phyloP scores from a whole-genome alignment of 441 rosid species.

The Erodium moschatum region DNA sequence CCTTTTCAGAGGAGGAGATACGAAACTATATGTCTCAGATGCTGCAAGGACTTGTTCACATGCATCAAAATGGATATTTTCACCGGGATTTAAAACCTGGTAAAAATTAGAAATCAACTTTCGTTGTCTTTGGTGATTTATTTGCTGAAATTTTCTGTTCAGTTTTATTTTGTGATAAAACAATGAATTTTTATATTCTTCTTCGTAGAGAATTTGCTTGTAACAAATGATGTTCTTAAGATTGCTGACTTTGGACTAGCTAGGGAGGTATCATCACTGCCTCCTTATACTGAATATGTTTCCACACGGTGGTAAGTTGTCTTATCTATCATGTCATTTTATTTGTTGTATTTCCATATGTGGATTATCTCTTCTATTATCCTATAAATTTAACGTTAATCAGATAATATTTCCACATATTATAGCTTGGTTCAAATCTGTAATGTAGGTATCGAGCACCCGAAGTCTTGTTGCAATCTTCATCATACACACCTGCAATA shows the following conservation, averaged over 20 bases:
- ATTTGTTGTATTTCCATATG: not conserved
- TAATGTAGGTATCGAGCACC: slow-evolving; percentile 64
- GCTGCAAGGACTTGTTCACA: slow-evolving; percentile 59
- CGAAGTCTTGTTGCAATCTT: slow-evolving; percentile 58
- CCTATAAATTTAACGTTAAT: slow-evolving; percentile 1
- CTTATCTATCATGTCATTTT: not conserved
- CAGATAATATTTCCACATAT: slow-evolving; percentile 8
- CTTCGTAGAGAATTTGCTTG: slow-evolving; percentile 54
- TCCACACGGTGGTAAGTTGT: slow-evolving; percentile 59
- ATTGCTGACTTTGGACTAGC: slow-evolving; percentile 76
- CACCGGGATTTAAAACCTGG: slow-evolving; percentile 71
- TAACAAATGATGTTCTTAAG: slow-evolving; percentile 45
- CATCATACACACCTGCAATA: slow-evolving; percentile 57
- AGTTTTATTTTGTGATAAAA: not conserved
- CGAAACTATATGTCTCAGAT: slow-evolving; percentile 48
- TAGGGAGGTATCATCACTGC: slow-evolving; percentile 60
- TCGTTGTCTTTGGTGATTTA: slow-evolving; percentile 1
- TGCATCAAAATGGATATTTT: slow-evolving; percentile 60
- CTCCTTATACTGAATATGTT: slow-evolving; percentile 76
- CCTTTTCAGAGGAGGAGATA: slow-evolving; percentile 51
- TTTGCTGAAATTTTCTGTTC: not conserved
- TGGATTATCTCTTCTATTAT: slow-evolving; percentile 1
- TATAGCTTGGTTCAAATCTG: slow-evolving; percentile 14
- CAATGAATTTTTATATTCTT: not conserved
- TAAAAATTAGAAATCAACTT: slow-evolving; percentile 18